Evolutionary conservation across 305 asterid genomes (phyloP).

Genomic region (Solanum chacoense): DNA sequence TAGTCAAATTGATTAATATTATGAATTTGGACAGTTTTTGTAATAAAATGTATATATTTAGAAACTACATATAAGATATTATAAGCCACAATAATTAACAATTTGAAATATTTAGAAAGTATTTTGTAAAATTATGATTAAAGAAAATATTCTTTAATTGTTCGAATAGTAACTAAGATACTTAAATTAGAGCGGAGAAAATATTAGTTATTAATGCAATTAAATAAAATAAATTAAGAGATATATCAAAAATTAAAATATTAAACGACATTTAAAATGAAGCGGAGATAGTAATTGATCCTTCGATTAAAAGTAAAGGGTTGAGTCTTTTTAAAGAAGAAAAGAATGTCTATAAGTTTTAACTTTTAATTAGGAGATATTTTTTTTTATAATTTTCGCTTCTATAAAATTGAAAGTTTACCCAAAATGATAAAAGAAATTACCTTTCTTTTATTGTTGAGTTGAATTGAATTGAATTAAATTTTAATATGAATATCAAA

Average conservation of each 20-base stretch:
- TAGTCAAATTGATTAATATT: neutral
- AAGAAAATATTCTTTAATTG: neutral
- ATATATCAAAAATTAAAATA: neutral
- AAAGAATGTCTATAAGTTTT: neutral
- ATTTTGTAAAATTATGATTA: neutral
- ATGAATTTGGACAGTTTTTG: neutral
- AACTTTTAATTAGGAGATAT: neutral
- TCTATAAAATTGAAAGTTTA: neutral
- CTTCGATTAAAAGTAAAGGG: neutral
- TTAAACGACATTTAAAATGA: neutral
- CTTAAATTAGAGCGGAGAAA: neutral
- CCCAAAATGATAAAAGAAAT: neutral
- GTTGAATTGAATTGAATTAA: neutral
- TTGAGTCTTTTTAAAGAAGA: neutral
- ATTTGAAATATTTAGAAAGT: neutral
- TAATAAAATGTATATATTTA: neutral
- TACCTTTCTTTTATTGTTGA: neutral
- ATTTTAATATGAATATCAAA: too few species aligned
- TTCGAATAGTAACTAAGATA: neutral
- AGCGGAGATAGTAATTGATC: neutral
- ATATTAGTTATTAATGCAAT: neutral
- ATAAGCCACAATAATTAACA: neutral
- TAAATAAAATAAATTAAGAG: neutral
- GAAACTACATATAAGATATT: neutral
- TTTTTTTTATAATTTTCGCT: neutral